These are phyloP conservation scores for Scheffersomyces stipitis DNA, from an alignment of 805 yeast species.

Conservation along the genomic window DNA sequence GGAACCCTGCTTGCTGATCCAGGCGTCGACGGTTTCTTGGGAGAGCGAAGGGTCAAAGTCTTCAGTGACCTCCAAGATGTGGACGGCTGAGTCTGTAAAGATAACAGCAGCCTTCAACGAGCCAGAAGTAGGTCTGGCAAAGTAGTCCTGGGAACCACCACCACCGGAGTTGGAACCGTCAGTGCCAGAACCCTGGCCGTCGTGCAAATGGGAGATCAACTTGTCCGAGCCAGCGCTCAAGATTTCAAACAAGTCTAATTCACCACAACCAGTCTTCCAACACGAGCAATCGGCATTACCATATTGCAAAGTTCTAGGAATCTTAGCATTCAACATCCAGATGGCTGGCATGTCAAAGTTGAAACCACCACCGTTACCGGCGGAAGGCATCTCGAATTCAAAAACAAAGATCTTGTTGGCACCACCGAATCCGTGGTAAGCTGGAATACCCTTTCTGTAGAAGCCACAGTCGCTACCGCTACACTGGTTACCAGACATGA, in stretches of 20 bases:
- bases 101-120: conserved; percentile 89
- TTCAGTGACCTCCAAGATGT: conserved; percentile 51
- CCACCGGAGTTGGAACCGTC: conserved; percentile 61
- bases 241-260: conserved; percentile 91
- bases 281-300: conserved; percentile 86
- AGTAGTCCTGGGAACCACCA: conserved; percentile 86
- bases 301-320: conserved; percentile 95
- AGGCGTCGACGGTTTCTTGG: conserved; percentile 51
- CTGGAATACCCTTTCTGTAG: conserved; percentile 56
- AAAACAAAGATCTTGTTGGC: conserved; percentile 80
- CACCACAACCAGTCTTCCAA: conserved; percentile 98
- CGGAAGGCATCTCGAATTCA: conserved; percentile 92
- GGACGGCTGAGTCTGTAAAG: conserved; percentile 58
- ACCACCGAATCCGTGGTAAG: conserved; percentile 94
- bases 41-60: conserved; percentile 56
- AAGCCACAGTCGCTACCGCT: conserved; percentile 14
- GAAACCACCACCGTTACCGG: conserved; percentile 42
- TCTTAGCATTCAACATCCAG: conserved; percentile 93
- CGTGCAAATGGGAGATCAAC: conserved; percentile 80
- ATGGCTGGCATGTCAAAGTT: conserved; percentile 97
- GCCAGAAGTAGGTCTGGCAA: conserved; percentile 75
- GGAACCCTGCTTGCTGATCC: conserved; percentile 58
- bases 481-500: conserved; percentile 69
- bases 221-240: conserved; percentile 72
- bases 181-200: conserved; percentile 68